phyloP scores from a whole-genome alignment of 2,329 filamentous ascomycete species.

The Spiromastix sp. region DNA sequence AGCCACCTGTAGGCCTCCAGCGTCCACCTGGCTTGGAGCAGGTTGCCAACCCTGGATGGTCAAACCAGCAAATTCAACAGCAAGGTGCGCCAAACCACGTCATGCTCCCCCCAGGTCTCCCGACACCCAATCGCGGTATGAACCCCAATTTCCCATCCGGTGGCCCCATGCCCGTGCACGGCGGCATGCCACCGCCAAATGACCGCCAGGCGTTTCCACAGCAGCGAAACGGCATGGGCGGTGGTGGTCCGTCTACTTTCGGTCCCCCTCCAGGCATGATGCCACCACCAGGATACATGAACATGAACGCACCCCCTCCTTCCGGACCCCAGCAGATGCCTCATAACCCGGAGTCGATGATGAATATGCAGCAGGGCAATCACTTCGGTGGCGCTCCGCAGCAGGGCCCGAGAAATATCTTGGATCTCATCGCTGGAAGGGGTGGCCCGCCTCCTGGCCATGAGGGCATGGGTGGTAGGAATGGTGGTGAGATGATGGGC shows the following conservation, averaged over 20 bases:
- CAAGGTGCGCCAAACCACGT: constrained; percentile 23
- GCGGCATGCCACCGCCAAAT: constrained; percentile 22
- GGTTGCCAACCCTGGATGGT: constrained; percentile 30
- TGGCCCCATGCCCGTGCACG: constrained; percentile 25
- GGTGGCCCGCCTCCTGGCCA: constrained; percentile 16
- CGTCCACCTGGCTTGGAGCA: constrained; percentile 36
- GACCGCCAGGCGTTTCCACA: constrained; percentile 28
- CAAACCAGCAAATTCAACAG: constrained; percentile 25
- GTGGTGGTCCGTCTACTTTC: constrained; percentile 18
- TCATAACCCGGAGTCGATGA: constrained; percentile 27
- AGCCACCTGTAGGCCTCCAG: constrained; percentile 30
- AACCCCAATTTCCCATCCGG: constrained; percentile 27
- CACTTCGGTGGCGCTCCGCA: constrained; percentile 28
- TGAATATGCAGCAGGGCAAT: constrained; percentile 25
- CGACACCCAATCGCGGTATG: constrained; percentile 23
- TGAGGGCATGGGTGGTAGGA: constrained; percentile 6
- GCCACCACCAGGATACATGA: constrained; percentile 35
- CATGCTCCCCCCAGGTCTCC: constrained; percentile 30
- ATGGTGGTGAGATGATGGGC: constrained; percentile 13
- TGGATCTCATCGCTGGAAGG: constrained; percentile 35
- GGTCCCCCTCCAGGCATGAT: constrained; percentile 34
- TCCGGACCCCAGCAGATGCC: constrained; percentile 31
- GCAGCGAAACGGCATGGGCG: constrained; percentile 23
- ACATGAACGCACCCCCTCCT: constrained; percentile 24
- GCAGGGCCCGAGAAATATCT: constrained; percentile 27